Evolutionary conservation across 345 rosid genomes (phyloP), one percentile per base, ranked within the genome.

Genomic region (Sonneratia caseolaris): DNA sequence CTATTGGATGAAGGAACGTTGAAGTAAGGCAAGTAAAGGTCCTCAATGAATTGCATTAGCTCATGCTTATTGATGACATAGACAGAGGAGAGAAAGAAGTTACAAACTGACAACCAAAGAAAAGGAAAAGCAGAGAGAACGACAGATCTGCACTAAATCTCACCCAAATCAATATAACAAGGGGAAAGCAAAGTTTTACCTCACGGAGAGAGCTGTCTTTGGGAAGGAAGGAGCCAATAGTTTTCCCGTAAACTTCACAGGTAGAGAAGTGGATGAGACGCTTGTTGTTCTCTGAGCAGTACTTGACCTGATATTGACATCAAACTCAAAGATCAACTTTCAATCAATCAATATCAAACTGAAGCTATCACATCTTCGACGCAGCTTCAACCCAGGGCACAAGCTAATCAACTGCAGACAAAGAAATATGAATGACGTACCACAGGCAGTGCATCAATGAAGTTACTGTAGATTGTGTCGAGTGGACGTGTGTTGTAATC

Each of bases 401-500:
- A n/a, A 53, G 57, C n/a, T 2, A 43, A 69, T 40, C 40, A 24
- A 69, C 32, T 13, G 38, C 8, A 21, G 45, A 9, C 55, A 37
- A 21, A 59, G 3, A 1, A 37, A 47, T 47, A 47, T 47, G 13
- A 42, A 40, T 22, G 14, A 36, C 15, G 68, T 85, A 95, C 99
- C 89, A 95, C 98, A 8, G 99, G 99, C 19, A 95, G 97, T 49
- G 98, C 99, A 70, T 95, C 99, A 15, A 90, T 86, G 84, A 95
- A 95, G 73, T 95, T 95, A 87, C 99, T 95, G 88, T 89, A 95
- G 80, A 92, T 95, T 19, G 98, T 95, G 68, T 95, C 98, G 71
- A 95, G 86, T 6, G 99, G 98, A 73, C 99, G 97, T 51, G 99
- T 95, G 78, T 95, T 95, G 80, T 95, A 95, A 81, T 95, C 99